Percentiles rank a stretch among this genome's conserved stretches.
phyloP scores from a whole-genome alignment of 2,329 filamentous ascomycete genomes.

The Aspergillus amoenus region DNA sequence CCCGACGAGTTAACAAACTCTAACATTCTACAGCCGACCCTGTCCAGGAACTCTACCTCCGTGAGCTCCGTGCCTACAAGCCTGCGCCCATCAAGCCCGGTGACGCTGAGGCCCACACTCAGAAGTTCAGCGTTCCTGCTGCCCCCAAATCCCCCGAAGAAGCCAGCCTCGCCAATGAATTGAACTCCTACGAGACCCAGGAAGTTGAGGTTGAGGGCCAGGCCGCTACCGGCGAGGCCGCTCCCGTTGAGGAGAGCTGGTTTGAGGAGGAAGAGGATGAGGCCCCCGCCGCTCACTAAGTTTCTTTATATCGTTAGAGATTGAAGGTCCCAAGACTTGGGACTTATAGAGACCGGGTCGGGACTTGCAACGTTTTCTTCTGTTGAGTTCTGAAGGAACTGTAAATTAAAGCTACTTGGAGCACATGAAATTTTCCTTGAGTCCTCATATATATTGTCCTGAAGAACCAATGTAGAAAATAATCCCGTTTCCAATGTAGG shows the following conservation, averaged over 20 bases:
- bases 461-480: background rate
- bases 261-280: slow-evolving; percentile 72
- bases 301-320: slow-evolving; percentile 24
- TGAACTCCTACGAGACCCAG: slow-evolving; percentile 93
- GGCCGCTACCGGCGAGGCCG: slow-evolving; percentile 61
- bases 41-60: slow-evolving; percentile 96
- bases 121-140: slow-evolving; percentile 78
- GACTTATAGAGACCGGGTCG: slow-evolving; percentile 25
- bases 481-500: background rate
- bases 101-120: slow-evolving; percentile 87
- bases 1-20: slow-evolving; percentile 8
- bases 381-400: slow-evolving; percentile 21
- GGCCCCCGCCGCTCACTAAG: slow-evolving; percentile 46
- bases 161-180: slow-evolving; percentile 82
- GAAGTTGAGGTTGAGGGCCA: slow-evolving; percentile 92
- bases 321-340: slow-evolving; percentile 30
- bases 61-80: slow-evolving; percentile 96
- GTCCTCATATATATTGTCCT: background rate
- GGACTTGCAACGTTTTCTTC: slow-evolving; percentile 24
- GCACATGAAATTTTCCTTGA: slow-evolving; percentile 22
- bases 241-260: slow-evolving; percentile 70
- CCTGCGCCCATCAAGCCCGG: slow-evolving; percentile 75
- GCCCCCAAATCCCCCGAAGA: slow-evolving; percentile 89
- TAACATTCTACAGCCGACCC: slow-evolving; percentile 71
- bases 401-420: slow-evolving; percentile 31